A percentile compares a stretch with the other conserved stretches of the same genome.
Evolutionary conservation across 2,329 filamentous ascomycete species (phyloP).

Genomic region (Apiospora hydei): DNA sequence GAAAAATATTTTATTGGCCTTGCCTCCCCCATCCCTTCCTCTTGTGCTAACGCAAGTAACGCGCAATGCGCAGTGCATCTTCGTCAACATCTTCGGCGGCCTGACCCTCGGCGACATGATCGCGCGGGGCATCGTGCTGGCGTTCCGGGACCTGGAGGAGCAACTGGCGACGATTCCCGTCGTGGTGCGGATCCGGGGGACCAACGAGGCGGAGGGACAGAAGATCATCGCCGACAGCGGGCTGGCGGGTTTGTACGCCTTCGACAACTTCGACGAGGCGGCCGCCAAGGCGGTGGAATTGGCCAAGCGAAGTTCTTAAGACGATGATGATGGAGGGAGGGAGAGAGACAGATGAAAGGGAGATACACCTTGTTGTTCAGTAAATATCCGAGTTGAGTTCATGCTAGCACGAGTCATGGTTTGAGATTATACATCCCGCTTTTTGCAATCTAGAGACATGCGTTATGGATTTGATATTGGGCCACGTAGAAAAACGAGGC

Average conservation of each 20-base stretch:
- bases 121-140: conserved; percentile 74
- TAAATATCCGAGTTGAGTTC: background rate
- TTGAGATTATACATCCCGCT: background rate
- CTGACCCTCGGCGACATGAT: conserved; percentile 83
- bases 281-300: conserved; percentile 70
- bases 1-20: no score
- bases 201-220: conserved; percentile 75
- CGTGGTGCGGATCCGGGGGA: conserved; percentile 79
- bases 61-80: no score
- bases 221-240: conserved; percentile 73
- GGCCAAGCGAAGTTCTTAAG: conserved; percentile 41
- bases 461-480: background rate
- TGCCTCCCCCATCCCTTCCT: no score
- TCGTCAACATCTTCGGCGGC: conserved; percentile 65
- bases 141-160: conserved; percentile 73
- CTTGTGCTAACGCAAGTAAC: no score
- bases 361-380: background rate
- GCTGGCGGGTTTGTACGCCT: conserved; percentile 68
- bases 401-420: background rate
- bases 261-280: conserved; percentile 78
- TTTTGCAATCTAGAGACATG: background rate
- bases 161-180: conserved; percentile 64
- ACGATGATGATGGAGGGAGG: background rate
- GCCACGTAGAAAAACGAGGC: background rate
- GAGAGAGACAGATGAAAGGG: background rate